Conservation (phyloP, 169 alveolate genomes). For the Cryptosporidium sp. region DNA sequence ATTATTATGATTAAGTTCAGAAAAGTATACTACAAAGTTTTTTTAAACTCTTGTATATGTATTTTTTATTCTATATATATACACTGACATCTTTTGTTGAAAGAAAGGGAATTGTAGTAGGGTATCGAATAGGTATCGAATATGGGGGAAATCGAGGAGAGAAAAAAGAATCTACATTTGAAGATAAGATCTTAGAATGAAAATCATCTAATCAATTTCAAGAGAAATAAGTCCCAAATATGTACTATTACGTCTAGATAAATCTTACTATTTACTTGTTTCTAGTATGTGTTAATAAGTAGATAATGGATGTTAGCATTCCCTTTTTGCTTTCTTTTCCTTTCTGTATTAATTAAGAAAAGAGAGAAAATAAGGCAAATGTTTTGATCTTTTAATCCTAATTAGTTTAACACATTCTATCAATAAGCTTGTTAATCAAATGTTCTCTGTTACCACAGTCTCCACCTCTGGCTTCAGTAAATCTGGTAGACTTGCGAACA, state of each 20-base stretch:
- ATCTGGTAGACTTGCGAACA: slow-evolving; percentile 96
- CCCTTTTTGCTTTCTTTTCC: background rate
- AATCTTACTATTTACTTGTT: background rate
- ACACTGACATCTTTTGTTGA: too few relatives aligned
- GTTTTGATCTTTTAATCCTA: slow-evolving; percentile 6
- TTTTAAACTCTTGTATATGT: too few relatives aligned
- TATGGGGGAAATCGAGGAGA: too few relatives aligned
- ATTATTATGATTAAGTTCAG: background rate
- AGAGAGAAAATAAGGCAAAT: background rate
- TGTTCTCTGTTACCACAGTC: slow-evolving; percentile 93
- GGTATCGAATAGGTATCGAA: too few relatives aligned
- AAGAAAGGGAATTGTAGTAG: too few relatives aligned
- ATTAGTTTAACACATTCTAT: slow-evolving; percentile 56
- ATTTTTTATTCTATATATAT: too few relatives aligned
- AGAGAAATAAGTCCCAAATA: background rate
- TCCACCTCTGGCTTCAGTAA: slow-evolving; percentile 96
- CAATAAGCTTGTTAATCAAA: slow-evolving; percentile 80
- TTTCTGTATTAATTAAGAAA: background rate
- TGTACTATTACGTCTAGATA: slow-evolving; percentile 1
- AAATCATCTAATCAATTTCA: background rate
- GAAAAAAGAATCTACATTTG: background rate
- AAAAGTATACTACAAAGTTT: too few relatives aligned
- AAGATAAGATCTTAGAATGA: background rate
- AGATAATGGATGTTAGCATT: background rate
- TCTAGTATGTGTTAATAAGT: background rate